Conservation (phyloP, 306 rosid genomes). For the Quercus gilva region DNA sequence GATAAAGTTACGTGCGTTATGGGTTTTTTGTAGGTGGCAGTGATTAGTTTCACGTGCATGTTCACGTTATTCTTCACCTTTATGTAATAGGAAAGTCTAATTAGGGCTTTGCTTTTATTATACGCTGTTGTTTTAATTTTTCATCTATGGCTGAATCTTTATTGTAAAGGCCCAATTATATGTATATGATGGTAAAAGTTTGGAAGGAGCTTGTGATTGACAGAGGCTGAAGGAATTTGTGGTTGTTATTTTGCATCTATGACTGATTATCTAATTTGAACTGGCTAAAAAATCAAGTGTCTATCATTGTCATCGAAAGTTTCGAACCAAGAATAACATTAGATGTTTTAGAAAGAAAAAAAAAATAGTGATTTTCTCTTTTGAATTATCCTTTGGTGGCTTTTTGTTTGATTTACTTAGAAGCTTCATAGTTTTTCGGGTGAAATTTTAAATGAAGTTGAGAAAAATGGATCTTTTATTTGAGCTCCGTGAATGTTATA, state of each 20-base stretch:
- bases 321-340: conserved; percentile 8
- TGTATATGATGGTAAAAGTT: not conserved
- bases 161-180: not conserved
- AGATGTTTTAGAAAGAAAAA: conserved; percentile 5
- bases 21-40: conserved; percentile 33
- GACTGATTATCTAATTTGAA: conserved; percentile 14
- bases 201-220: conserved; percentile 20
- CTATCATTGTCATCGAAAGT: conserved; percentile 17
- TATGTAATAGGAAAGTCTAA: conserved; percentile 9
- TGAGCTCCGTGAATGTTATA: not conserved
- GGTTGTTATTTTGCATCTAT: too few species aligned
- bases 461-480: not conserved
- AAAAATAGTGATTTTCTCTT: not conserved
- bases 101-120: conserved; percentile 15
- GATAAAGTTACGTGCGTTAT: conserved; percentile 40
- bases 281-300: conserved; percentile 18
- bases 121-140: not conserved
- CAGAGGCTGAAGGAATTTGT: not conserved
- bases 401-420: not conserved
- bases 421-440: not conserved
- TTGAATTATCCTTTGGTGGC: not conserved
- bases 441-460: not conserved
- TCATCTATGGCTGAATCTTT: not conserved
- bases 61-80: conserved; percentile 41
- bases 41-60: conserved; percentile 23